Base-by-base conservation (phyloP, 768 basidiomycete genomes). In the Cantharellus anzutake region DNA sequence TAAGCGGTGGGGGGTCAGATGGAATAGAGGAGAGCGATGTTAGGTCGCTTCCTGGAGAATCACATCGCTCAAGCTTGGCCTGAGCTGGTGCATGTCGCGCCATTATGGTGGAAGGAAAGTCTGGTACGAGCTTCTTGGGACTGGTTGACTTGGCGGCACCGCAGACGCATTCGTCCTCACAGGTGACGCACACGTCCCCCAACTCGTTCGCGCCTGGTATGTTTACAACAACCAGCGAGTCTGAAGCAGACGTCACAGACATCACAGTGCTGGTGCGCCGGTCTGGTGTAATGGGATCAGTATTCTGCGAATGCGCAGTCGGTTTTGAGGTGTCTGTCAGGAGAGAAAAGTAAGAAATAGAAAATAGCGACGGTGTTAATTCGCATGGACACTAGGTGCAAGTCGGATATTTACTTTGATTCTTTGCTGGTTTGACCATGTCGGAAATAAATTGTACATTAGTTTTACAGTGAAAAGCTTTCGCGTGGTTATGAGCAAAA, bases 121-220 rank as follows among this genome's bases (percentile, higher is more conserved):
- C 44, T 11, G 44, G 29, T 48, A 48, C 44, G 29, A 48, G 44
- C 29, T 48, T 48, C 44, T 59, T 20, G 44, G 58, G 4, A 40
- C n/a, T 5, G 4, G 58, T 39, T 5, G 51, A 14, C 16, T n/a
- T 29, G 16, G 59, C 55, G n/a, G 29, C 59, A 35, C 56, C 59
- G 76, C 86, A 89, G 39, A 84, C 88, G 75, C 86, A 90, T 68
- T 86, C 82, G 67, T 84, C 82, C 75, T 89, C 87, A 84, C 86
- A 90, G 64, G 89, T 85, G 4, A 86, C 86, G 70, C 86, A 90
- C 60, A 89, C 86, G 69, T 87, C 83, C 79, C 80, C 79, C 76
- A 86, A 84, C 68, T 88, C 86, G 71, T 84, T 82, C 73, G 81
- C 80, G 71, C 77, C 74, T 61, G 64, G 20, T 29, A 29, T 29